Conservation (phyloP, 2,329 filamentous ascomycete genomes). For the Nothopassalora personata region DNA sequence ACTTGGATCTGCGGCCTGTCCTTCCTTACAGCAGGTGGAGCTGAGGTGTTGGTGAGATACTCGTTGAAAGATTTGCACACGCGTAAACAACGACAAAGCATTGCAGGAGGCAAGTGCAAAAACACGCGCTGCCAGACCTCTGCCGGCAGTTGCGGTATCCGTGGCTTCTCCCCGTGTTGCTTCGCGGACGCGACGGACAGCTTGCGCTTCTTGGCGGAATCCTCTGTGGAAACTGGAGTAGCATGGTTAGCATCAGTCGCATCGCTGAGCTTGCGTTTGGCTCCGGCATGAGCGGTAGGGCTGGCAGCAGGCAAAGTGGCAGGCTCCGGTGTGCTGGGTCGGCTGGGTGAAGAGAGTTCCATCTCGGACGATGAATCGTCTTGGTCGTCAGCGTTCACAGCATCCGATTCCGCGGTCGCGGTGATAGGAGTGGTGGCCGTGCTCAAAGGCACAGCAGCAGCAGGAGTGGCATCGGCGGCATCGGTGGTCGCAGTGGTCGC, state of each 20-base stretch:
- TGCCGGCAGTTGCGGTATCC: constrained; percentile 12
- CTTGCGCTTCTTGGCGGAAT: constrained; percentile 22
- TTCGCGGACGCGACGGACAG: constrained; percentile 3
- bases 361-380: constrained; percentile 26
- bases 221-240: constrained; percentile 7
- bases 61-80: constrained; percentile 29
- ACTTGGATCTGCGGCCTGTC: constrained; percentile 9
- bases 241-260: constrained; percentile 8
- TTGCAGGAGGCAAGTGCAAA: constrained; percentile 28
- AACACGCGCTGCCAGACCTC: constrained; percentile 34
- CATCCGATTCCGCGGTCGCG: not conserved
- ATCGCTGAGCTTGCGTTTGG: constrained; percentile 29
- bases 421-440: not conserved
- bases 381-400: constrained; percentile 7
- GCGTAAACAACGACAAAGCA: constrained; percentile 30
- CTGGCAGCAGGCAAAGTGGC: not conserved
- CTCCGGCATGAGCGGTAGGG: constrained; percentile 16
- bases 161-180: not conserved
- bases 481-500: not conserved
- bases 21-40: constrained; percentile 13
- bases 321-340: constrained; percentile 17
- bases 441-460: too few species aligned
- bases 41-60: constrained; percentile 23
- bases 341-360: constrained; percentile 27
- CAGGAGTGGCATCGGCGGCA: constrained; percentile 2